Percentiles rank a stretch among this genome's conserved stretches.
Evolutionary conservation across 2,329 filamentous ascomycete genomes (phyloP).

Genomic region (Aspergillus ochraceus): DNA sequence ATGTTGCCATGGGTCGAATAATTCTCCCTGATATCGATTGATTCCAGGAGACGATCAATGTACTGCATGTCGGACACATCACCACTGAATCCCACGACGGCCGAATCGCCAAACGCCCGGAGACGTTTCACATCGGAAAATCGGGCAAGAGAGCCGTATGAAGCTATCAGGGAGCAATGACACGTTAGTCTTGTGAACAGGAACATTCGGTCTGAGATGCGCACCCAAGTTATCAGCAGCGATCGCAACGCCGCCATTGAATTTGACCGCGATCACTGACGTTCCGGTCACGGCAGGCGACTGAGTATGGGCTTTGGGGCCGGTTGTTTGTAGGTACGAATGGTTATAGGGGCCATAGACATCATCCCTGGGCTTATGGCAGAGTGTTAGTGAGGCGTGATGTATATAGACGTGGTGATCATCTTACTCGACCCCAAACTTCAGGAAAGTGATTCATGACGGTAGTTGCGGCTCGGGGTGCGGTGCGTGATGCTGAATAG

Average conservation of each 20-base stretch:
- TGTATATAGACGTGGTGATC: constrained; percentile 10
- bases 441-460: constrained; percentile 66
- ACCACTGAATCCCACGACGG: constrained; percentile 90
- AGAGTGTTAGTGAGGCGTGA: constrained; percentile 37
- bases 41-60: constrained; percentile 83
- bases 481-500: not conserved
- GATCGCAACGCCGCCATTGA: constrained; percentile 93
- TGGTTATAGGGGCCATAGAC: constrained; percentile 91
- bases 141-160: constrained; percentile 93
- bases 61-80: constrained; percentile 99
- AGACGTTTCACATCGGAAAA: constrained; percentile 97
- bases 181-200: not conserved
- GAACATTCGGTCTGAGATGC: constrained; percentile 19
- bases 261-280: constrained; percentile 92
- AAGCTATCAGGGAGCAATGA: constrained; percentile 58
- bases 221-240: constrained; percentile 93
- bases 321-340: constrained; percentile 71
- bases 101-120: constrained; percentile 78
- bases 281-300: constrained; percentile 93
- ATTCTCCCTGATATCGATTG: constrained; percentile 84
- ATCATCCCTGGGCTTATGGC: constrained; percentile 83
- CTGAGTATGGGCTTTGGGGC: constrained; percentile 83
- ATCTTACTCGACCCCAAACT: constrained; percentile 62
- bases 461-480: constrained; percentile 9
- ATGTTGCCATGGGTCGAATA: constrained; percentile 61